These are phyloP conservation scores for Macrolepiota dolichaula DNA, from an alignment of 768 basidiomycete species.

Conservation along the genomic window DNA sequence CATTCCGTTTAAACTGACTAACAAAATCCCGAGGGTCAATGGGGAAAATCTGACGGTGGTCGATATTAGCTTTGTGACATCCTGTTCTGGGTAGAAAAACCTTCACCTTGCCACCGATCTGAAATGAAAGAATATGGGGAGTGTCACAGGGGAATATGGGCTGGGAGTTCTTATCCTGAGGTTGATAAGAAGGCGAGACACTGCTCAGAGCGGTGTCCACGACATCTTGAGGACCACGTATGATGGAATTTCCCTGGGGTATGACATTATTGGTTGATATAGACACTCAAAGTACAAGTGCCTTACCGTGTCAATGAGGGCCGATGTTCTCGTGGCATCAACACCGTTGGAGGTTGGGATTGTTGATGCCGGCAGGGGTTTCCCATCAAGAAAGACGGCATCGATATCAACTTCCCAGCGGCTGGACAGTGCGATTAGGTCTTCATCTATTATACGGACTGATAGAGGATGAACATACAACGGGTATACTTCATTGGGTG, in stretches of 20 bases:
- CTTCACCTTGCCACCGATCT: conserved; percentile 57
- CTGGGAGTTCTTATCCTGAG: conserved; percentile 18
- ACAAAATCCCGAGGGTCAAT: conserved; percentile 72
- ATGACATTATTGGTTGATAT: background rate
- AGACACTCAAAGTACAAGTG: background rate
- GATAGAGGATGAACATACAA: conserved; percentile 8
- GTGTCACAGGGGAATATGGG: conserved; percentile 45
- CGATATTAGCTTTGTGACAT: background rate
- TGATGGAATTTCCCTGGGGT: conserved; percentile 63
- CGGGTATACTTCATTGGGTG: conserved; percentile 52
- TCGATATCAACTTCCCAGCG: conserved; percentile 70
- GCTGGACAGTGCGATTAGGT: conserved; percentile 14
- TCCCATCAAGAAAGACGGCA: conserved; percentile 61
- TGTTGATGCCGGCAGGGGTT: conserved; percentile 47
- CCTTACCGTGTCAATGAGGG: conserved; percentile 63
- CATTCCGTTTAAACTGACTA: conserved; percentile 29
- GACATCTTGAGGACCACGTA: conserved; percentile 69
- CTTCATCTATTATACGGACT: background rate
- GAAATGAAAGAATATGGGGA: conserved; percentile 55
- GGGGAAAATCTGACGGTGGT: conserved; percentile 43
- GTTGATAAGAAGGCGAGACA: conserved; percentile 33
- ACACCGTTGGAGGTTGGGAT: conserved; percentile 37
- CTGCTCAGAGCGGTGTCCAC: conserved; percentile 42
- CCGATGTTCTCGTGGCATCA: conserved; percentile 39
- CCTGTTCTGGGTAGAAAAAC: background rate